Base-by-base conservation (phyloP, 306 rosid species). In the Trifolium pratense region DNA sequence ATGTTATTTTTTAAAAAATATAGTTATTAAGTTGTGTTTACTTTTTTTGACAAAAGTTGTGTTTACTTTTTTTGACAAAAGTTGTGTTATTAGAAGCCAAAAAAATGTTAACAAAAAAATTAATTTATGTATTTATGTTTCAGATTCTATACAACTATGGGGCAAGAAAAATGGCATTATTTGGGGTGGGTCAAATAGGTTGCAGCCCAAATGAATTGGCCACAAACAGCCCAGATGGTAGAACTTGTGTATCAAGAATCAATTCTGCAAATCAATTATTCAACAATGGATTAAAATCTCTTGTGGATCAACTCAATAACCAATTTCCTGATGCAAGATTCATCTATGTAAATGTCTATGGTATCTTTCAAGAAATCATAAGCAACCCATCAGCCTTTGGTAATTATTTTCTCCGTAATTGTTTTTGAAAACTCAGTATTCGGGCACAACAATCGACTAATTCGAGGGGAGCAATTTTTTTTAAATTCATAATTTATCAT, bases 181-280 rank as follows among this genome's bases (percentile, higher is more conserved):
- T 88, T 80, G 99, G 97, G 58, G 31, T 94, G n/a, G 99, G 99
- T 17, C 92, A 87, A 66, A 86, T 94, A 69, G 99, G 97, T 12
- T 94, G 99, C 75, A 91, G 91, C 66, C 97, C 99, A 2, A 89
- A 62, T 66, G 91, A 74, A 66, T 64, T 94, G 89, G 96, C 99
- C 9, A 92, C 90, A 57, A 87, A 86, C 25, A 91, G 98, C 82
- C 85, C 78, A 48, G 96, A 94, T 76, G 97, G 99, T 9, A 75
- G 23, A 61, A 81, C 97, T 21, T 94, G 99, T 68, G 97, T 94
- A 1, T 73, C 58, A 26, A 89, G 72, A 68, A 88, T 94, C 61
- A 94, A 91, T 76, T 75, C 93, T 3, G 99, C 96, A 68, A 91
- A 87, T 76, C 95, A 87, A 74, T 80, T 91, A 18, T 91, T 94